phyloP scores from a whole-genome alignment of 1,139 yeast genomes.

The Nadsonia commutata region DNA sequence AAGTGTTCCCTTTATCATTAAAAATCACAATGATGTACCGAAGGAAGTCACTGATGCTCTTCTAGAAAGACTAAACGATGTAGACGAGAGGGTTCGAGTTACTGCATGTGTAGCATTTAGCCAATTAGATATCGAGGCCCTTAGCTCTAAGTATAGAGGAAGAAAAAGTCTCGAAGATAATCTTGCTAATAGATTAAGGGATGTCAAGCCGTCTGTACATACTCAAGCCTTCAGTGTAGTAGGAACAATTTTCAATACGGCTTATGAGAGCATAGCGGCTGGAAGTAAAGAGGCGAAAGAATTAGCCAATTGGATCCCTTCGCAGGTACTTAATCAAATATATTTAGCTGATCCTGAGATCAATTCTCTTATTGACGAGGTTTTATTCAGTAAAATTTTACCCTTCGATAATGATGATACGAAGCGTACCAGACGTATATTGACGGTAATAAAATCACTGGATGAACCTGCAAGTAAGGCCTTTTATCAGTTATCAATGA shows the following conservation, averaged over 20 bases:
- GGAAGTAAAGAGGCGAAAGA: constrained; percentile 9
- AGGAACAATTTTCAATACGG: constrained; percentile 36
- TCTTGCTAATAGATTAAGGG: constrained; percentile 40
- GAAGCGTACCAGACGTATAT: constrained; percentile 38
- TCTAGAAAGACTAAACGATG: constrained; percentile 55
- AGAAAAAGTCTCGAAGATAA: constrained; percentile 34
- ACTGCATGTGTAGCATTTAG: constrained; percentile 37
- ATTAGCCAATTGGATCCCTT: constrained; percentile 43
- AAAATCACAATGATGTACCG: constrained; percentile 32
- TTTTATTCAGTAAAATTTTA: constrained; percentile 44
- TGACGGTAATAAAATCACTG: constrained; percentile 34
- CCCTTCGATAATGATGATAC: constrained; percentile 38
- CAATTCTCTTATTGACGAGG: constrained; percentile 51
- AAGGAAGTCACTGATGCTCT: constrained; percentile 44
- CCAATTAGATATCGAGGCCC: constrained; percentile 26
- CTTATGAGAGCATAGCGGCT: constrained; percentile 16
- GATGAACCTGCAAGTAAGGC: constrained; percentile 48
- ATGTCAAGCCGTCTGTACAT: constrained; percentile 54
- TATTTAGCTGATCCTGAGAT: constrained; percentile 63
- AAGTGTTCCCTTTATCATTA: constrained; percentile 33
- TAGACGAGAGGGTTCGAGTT: constrained; percentile 60
- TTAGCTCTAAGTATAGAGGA: constrained; percentile 9
- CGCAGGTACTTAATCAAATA: constrained; percentile 46
- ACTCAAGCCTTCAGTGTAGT: constrained; percentile 41
- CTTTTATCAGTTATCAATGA: constrained; percentile 49